A percentile compares a stretch with the other conserved stretches of the same genome.
These are phyloP conservation scores for Gossypium trilobum DNA, from an alignment of 441 rosid species.

Conservation along the genomic window DNA sequence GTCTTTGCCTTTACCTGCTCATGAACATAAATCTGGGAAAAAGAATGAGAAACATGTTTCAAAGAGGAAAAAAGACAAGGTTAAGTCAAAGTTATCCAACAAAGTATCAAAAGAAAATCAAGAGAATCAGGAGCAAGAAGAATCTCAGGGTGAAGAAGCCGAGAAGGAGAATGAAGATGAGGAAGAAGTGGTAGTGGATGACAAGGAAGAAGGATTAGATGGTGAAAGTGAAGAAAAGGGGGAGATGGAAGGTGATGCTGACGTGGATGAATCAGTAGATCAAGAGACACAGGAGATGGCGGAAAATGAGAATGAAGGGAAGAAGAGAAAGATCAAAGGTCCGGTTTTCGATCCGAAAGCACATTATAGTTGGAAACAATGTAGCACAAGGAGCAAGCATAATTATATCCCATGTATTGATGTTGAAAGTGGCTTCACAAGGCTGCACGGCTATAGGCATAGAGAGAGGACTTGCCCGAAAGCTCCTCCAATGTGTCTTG, in stretches of 20 bases:
- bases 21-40: slow-evolving; percentile 39
- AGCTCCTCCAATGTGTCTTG: slow-evolving; percentile 66
- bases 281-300: slow-evolving; percentile 36
- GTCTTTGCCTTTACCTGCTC: slow-evolving; percentile 27
- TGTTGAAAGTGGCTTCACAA: slow-evolving; percentile 51
- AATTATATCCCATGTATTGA: slow-evolving; percentile 96
- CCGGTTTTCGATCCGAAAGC: slow-evolving; percentile 80
- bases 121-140: slow-evolving; percentile 26
- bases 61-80: slow-evolving; percentile 31
- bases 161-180: slow-evolving; percentile 39
- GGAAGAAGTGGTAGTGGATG: slow-evolving; percentile 45
- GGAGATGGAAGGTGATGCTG: slow-evolving; percentile 36
- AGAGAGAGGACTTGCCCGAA: slow-evolving; percentile 86
- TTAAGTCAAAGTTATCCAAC: slow-evolving; percentile 25
- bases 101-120: slow-evolving; percentile 29
- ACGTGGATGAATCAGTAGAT: slow-evolving; percentile 36
- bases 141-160: slow-evolving; percentile 36
- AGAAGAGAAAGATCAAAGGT: slow-evolving; percentile 69
- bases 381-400: slow-evolving; percentile 80
- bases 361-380: slow-evolving; percentile 71
- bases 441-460: slow-evolving; percentile 64
- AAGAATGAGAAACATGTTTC: slow-evolving; percentile 32
- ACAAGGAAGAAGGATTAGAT: slow-evolving; percentile 35
- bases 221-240: slow-evolving; percentile 34
- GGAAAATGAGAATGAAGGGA: slow-evolving; percentile 36